Evolutionary conservation across 1,284 basidiomycete genomes (phyloP), one percentile per base, ranked within the genome.

Genomic region (Rugosomyces carneus): DNA sequence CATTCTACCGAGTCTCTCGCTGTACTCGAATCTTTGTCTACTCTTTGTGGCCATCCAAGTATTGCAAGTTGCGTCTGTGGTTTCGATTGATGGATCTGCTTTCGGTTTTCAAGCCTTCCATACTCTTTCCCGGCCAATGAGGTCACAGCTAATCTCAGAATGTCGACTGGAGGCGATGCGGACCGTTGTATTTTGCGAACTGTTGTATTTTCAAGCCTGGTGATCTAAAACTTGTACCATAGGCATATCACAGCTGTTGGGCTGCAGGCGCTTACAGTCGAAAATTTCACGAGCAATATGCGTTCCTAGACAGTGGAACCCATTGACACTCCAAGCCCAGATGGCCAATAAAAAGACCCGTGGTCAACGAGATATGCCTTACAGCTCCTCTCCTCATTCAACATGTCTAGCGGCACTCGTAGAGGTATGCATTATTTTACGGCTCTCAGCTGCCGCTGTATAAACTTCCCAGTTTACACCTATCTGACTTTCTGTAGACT

Each of bases 401-500:
- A 9, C n/a, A 43, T 43, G 40, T 32, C 20, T 40, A 42, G 8
- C 16, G 2, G 11, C n/a, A 18, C 10, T 5, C 18, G 19, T 10
- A 18, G 31, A 46, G 46, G 48, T 44, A 40, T 16, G 21, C n/a
- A n/a, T n/a, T 18, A 11, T 13, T 27, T 8, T 31, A 3, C 36
- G 34, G 10, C n/a, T 34, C 29, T 13, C 11, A 3, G 15, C 26
- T 16, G 5, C 6, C 13, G n/a, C n/a, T 13, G 2, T 10, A 29
- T 29, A 3, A 10, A 9, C 8, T 29, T 9, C 31, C 19, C 11
- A 20, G 3, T 40, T n/a, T 16, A 42, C 24, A 40, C 15, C 23
- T 27, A 23, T 23, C 21, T 23, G 21, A 23, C 21, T 23, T 15
- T 8, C 7, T 34, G 13, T 34, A 48, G 51, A 52, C 34, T 53